Conservation (phyloP, 352 stramenopile species). For the Phytophthora litchii region DNA sequence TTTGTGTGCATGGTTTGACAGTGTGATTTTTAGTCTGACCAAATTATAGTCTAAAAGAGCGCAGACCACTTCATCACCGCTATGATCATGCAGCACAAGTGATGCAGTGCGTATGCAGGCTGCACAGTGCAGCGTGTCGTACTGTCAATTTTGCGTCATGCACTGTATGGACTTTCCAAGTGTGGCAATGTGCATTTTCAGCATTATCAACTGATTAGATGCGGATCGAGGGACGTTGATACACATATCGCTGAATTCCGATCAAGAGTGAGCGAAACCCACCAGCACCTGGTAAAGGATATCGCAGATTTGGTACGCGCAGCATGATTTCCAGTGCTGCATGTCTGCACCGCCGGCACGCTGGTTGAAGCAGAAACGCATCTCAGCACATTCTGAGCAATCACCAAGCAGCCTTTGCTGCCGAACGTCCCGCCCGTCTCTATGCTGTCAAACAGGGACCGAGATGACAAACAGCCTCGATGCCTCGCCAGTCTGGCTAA, state of each 20-base stretch:
- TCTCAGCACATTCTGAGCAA: neutral
- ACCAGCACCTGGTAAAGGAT: neutral
- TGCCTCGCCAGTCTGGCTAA: constrained; percentile 1
- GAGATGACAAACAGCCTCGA: neutral
- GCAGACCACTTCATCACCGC: too few relatives aligned
- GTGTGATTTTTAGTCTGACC: too few relatives aligned
- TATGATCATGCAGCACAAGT: too few relatives aligned
- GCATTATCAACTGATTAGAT: too few relatives aligned
- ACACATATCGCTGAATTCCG: neutral
- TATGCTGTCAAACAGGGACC: constrained; percentile 9
- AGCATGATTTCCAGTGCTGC: neutral
- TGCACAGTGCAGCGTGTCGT: too few relatives aligned
- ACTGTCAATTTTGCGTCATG: too few relatives aligned
- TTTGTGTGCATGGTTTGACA: too few relatives aligned
- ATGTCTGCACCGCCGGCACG: constrained; percentile 15
- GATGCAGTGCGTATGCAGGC: too few relatives aligned
- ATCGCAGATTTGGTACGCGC: neutral
- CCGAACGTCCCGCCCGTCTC: constrained; percentile 4
- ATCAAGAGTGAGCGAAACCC: constrained; percentile 2
- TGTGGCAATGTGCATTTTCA: too few relatives aligned
- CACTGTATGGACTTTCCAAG: too few relatives aligned
- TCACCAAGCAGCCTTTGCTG: constrained; percentile 7
- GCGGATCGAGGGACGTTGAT: too few relatives aligned
- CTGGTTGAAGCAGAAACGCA: constrained; percentile 12
- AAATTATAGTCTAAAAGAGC: too few relatives aligned